Conservation (phyloP, 495 filamentous ascomycete species). For the Massariosphaeria phaeospora region DNA sequence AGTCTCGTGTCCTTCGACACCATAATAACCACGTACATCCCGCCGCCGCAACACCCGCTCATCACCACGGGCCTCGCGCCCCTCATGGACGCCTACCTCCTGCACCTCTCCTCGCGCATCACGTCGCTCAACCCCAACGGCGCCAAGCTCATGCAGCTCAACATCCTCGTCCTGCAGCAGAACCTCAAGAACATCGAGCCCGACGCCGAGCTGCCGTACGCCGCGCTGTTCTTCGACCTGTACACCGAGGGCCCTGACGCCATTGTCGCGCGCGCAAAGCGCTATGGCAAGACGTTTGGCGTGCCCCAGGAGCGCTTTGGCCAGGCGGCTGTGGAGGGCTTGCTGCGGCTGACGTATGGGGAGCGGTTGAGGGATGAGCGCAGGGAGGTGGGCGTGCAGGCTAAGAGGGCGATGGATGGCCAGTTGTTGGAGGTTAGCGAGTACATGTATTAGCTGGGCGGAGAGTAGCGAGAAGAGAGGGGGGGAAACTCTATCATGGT, state of each 20-base stretch:
- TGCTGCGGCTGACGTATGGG: conserved; percentile 82
- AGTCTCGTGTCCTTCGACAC: conserved; percentile 82
- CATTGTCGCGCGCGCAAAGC: conserved; percentile 41
- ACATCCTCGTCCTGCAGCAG: conserved; percentile 90
- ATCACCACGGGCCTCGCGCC: conserved; percentile 60
- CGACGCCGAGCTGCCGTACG: conserved; percentile 54
- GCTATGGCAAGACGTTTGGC: conserved; percentile 32
- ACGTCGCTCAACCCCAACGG: conserved; percentile 70
- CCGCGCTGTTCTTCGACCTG: conserved; percentile 71
- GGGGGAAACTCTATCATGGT: not conserved
- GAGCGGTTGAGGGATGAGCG: conserved; percentile 65
- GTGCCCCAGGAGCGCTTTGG: conserved; percentile 53
- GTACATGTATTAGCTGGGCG: conserved; percentile 51
- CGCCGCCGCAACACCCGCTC: conserved; percentile 46
- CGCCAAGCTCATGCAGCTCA: conserved; percentile 74
- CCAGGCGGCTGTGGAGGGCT: conserved; percentile 76
- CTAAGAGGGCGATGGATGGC: conserved; percentile 71
- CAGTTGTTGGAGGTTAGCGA: conserved; percentile 70
- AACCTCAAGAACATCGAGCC: conserved; percentile 86
- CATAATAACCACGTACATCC: conserved; percentile 64
- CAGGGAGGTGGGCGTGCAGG: conserved; percentile 63
- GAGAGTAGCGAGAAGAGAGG: not conserved
- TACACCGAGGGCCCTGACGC: conserved; percentile 73
- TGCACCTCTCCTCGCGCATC: conserved; percentile 59
- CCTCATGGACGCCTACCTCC: conserved; percentile 65